Evolutionary conservation across 345 rosid species (phyloP).

Genomic region (Bruguiera parviflora): DNA sequence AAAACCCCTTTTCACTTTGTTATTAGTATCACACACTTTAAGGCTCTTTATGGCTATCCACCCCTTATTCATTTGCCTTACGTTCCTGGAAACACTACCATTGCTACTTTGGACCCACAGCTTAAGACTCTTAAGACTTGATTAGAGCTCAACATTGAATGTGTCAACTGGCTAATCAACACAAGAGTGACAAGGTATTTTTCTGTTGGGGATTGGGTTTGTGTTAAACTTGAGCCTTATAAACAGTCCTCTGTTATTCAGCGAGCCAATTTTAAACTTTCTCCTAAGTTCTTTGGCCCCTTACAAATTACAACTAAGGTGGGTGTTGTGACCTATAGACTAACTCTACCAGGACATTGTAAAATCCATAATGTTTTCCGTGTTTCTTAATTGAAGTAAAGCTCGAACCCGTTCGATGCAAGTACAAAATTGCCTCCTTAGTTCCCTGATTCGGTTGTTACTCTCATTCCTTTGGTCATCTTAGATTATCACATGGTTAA

Average conservation of each 20-base stretch:
- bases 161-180: not conserved
- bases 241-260: not conserved
- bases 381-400: not conserved
- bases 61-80: not conserved
- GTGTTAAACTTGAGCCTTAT: not conserved
- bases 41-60: not conserved
- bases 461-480: not conserved
- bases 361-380: not conserved
- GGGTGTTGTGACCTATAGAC: not conserved
- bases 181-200: not conserved
- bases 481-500: not conserved
- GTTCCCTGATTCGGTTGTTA: not conserved
- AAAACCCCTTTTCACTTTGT: not conserved
- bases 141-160: not conserved
- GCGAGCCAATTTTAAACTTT: not conserved
- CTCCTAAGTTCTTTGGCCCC: not conserved
- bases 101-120: no score
- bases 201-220: not conserved
- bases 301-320: not conserved
- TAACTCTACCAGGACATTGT: not conserved
- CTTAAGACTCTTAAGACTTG: not conserved
- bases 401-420: not conserved
- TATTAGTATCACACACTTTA: not conserved
- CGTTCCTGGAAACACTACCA: not conserved
- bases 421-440: not conserved